Conservation (phyloP, 495 filamentous ascomycete genomes). For the Neurospora sp. region DNA sequence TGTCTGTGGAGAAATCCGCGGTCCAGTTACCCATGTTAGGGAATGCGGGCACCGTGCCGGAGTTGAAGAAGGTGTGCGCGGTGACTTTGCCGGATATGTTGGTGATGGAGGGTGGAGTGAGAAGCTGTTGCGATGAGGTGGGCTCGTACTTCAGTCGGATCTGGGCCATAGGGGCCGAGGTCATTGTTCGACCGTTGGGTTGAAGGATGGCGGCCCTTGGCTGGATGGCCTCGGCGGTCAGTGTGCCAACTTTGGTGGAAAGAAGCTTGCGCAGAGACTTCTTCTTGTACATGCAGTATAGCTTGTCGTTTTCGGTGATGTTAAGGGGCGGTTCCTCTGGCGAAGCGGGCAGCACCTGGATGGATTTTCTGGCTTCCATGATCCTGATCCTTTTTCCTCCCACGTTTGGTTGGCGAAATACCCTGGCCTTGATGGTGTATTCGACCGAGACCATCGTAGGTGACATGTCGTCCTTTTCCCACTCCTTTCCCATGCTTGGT, state of each 20-base stretch:
- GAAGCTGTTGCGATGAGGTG: constrained; percentile 26
- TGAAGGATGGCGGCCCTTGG: constrained; percentile 57
- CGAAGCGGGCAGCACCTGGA: constrained; percentile 67
- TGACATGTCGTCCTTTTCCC: constrained; percentile 65
- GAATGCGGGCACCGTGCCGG: constrained; percentile 29
- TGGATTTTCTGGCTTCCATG: constrained; percentile 42
- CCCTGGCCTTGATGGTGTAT: constrained; percentile 59
- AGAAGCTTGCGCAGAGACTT: constrained; percentile 74
- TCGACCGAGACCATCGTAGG: constrained; percentile 71
- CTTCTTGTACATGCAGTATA: constrained; percentile 61
- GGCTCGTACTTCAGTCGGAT: constrained; percentile 69
- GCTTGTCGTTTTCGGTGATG: constrained; percentile 44
- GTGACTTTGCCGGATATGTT: constrained; percentile 61
- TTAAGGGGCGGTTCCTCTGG: constrained; percentile 71
- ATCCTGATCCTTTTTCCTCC: constrained; percentile 23
- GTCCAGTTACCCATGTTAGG: constrained; percentile 49
- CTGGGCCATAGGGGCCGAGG: constrained; percentile 50
- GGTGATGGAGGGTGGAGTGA: constrained; percentile 58
- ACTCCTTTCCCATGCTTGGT: constrained; percentile 63
- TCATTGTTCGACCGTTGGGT: constrained; percentile 30
- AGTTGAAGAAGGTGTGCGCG: constrained; percentile 63
- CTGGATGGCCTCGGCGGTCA: constrained; percentile 65
- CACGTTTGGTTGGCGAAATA: constrained; percentile 28
- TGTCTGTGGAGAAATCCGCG: constrained; percentile 35
- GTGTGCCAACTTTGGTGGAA: constrained; percentile 59